Evolutionary conservation across 2,329 filamentous ascomycete species (phyloP), one percentile per base, ranked within the genome.

Genomic region (Pseudocercospora crystallina): DNA sequence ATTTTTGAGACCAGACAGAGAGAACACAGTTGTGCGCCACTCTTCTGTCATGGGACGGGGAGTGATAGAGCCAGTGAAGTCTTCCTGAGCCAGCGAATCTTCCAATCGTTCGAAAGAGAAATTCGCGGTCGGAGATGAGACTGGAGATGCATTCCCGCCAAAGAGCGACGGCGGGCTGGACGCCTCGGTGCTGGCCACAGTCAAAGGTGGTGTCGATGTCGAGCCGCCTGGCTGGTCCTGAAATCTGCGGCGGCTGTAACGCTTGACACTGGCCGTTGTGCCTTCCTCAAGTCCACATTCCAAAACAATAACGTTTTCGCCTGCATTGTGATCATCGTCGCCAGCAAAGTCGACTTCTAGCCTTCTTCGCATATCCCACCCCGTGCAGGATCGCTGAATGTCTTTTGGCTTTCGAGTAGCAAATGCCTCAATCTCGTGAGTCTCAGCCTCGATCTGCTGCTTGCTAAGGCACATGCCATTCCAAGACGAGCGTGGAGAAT

Each of bases 281-380:
- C 77, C 77, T 55, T 87, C 81, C 26, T 82, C 81, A n/a, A 83
- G 69, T 1, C 89, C 90, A 62, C 86, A 87, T 31, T 83, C 78
- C 40, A 96, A 78, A 2, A 95, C 79, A 20, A 95, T 77, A 34
- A 95, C 74, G 12, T 78, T 80, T 69, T 96, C 92, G 14, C 90
- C 90, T 20, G 84, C 85, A 42, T 84, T 82, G 47, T 82, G 76
- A n/a, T 82, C 81, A 70, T 94, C 87, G 58, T 91, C 89, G 14
- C 82, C 84, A 35, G 87, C 87, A 71, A 96, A 97, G 65, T 99
- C 94, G 2, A 96, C 89, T 62, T 94, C 86, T 2, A 97, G 74
- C 55, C 77, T 84, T 53, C 90, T 82, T 46, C 84, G 84, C 91
- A 97, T 97, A 64, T 97, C 89, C 92, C 94, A 97, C 2, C 87